Evolutionary conservation across 179 eudicot genomes (phyloP).

Genomic region (Silene coronaria): DNA sequence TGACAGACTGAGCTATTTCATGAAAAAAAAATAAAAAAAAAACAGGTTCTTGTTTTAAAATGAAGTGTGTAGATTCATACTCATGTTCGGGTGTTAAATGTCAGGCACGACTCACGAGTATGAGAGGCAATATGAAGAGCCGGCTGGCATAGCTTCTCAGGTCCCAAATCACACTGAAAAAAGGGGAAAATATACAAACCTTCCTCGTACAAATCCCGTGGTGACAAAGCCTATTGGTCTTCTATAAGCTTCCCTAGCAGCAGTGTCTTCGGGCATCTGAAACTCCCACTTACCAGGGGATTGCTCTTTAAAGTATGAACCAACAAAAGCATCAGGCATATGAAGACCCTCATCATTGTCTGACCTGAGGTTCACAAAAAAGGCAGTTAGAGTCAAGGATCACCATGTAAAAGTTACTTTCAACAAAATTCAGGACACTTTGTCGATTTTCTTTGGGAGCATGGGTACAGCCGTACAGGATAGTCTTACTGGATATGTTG

Average conservation of each 20-base stretch:
- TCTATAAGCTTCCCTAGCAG: conserved; percentile 49
- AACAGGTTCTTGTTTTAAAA: no score
- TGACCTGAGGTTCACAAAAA: conserved; percentile 40
- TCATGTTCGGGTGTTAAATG: no score
- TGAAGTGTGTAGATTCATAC: no score
- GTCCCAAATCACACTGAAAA: neutral
- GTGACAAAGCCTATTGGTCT: conserved; percentile 83
- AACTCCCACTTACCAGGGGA: conserved; percentile 62
- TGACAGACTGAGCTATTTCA: neutral
- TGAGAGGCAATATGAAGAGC: neutral
- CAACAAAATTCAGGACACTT: neutral
- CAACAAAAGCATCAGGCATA: conserved; percentile 45
- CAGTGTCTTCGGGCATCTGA: conserved; percentile 53
- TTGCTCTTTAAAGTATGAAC: conserved; percentile 47
- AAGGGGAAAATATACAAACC: conserved; percentile 32
- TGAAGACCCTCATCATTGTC: conserved; percentile 42
- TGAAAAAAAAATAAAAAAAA: no score
- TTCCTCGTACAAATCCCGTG: conserved; percentile 81
- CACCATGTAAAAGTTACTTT: neutral
- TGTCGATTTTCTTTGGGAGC: neutral
- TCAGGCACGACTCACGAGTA: neutral
- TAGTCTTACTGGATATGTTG: no score
- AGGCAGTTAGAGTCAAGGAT: conserved; percentile 6
- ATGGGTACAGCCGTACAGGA: neutral
- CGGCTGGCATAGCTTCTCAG: neutral